phyloP scores from a whole-genome alignment of 352 stramenopile genomes.

The Phytophthora constricta region DNA sequence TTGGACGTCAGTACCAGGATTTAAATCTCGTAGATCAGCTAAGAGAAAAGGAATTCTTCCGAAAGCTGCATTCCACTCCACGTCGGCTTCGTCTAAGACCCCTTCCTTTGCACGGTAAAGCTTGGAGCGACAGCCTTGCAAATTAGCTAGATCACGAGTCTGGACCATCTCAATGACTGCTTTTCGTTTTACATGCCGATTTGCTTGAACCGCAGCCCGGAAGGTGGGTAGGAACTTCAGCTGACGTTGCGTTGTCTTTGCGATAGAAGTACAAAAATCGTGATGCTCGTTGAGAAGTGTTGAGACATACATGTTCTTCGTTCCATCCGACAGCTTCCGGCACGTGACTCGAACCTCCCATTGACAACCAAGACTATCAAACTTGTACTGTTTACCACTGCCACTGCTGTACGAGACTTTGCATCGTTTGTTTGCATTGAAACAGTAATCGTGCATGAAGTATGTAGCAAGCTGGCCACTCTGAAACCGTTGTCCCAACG shows the following conservation, averaged over 20 bases:
- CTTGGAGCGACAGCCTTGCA: neutral
- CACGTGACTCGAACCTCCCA: neutral
- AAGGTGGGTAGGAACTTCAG: neutral
- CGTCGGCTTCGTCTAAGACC: neutral
- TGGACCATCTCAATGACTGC: neutral
- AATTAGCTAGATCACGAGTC: neutral
- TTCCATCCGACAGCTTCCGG: neutral
- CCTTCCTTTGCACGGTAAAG: conserved; percentile 13
- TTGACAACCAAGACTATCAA: neutral
- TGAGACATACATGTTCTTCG: neutral
- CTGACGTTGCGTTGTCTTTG: conserved; percentile 3
- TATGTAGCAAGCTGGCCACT: neutral
- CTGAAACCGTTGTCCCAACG: neutral
- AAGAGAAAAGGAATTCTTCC: conserved; percentile 1
- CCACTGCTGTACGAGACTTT: neutral
- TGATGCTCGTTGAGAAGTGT: neutral
- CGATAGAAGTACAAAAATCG: conserved; percentile 5
- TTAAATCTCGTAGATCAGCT: neutral
- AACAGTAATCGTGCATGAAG: neutral
- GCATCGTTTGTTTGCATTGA: neutral
- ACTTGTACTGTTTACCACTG: neutral
- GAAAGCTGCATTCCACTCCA: conserved; percentile 6
- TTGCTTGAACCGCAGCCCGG: neutral
- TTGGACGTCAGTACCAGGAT: conserved; percentile 3
- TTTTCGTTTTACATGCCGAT: conserved; percentile 1